These are phyloP conservation scores for Fraxinus pennsylvanica DNA, from an alignment of 257 asterid species.

Conservation along the genomic window DNA sequence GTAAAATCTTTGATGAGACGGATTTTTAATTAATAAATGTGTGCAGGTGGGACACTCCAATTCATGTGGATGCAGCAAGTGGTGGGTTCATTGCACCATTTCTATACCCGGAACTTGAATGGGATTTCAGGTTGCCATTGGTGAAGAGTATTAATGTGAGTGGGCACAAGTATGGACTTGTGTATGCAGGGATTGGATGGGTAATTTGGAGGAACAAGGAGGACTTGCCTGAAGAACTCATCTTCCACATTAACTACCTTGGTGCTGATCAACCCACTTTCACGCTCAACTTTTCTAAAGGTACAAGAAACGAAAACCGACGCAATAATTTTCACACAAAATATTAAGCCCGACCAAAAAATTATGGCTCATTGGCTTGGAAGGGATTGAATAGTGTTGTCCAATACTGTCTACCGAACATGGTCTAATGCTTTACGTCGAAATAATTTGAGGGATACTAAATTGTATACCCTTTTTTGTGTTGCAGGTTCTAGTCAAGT, in stretches of 20 bases:
- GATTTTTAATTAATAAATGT: background rate
- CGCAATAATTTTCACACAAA: background rate
- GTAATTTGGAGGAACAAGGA: constrained; percentile 79
- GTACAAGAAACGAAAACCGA: constrained; percentile 28
- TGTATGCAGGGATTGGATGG: constrained; percentile 96
- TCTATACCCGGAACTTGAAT: constrained; percentile 77
- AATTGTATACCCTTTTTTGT: background rate
- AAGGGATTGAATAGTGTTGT: background rate
- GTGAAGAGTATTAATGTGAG: constrained; percentile 92
- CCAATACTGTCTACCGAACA: background rate
- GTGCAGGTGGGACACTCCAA: constrained; percentile 83
- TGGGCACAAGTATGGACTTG: constrained; percentile 95
- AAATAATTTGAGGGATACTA: background rate
- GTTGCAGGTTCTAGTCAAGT: constrained; percentile 80
- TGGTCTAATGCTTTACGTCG: background rate
- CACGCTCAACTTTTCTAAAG: constrained; percentile 94
- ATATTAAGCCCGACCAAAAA: background rate
- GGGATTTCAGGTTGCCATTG: constrained; percentile 85
- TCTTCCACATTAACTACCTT: constrained; percentile 86
- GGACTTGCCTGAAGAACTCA: constrained; percentile 82
- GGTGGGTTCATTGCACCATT: constrained; percentile 96
- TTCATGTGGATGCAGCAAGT: constrained; percentile 96
- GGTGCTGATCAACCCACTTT: constrained; percentile 98
- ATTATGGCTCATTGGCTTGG: background rate
- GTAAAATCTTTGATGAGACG: background rate